Evolutionary conservation across 345 rosid species (phyloP), one percentile per base, ranked within the genome.

Genomic region (Garcia nutans): DNA sequence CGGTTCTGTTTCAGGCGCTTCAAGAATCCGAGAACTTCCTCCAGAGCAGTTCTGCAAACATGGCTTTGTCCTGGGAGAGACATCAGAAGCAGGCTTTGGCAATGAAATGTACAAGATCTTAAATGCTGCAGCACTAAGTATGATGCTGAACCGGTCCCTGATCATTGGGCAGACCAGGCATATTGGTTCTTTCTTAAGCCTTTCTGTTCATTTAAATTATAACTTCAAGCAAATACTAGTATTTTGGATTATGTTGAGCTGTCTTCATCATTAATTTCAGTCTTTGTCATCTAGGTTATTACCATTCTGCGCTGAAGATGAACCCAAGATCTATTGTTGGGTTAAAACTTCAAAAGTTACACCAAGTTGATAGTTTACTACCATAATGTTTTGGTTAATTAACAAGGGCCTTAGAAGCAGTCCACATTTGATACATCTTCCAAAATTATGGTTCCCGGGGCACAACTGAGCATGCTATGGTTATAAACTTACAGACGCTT

Each of bases 81-180:
- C 99, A 65, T 93, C 99, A 0, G 98, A 93, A 85, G 99, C 99
- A 26, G 98, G 99, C 5, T 92, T 96, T 37, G 99, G 99, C 26
- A 96, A 96, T 63, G 99, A 96, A 79, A 93, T 96, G 97, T 93
- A 96, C 83, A 96, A 92, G 97, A 83, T 96, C 74, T 86, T 96
- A 73, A 89, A 93, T 24, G 96, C 83, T 37, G 99, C 93, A n/a
- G 98, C 98, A 1, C 85, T 93, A 75, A 93, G 98, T 69, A 67
- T 96, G 41, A 89, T 96, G 88, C 77, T 96, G 86, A 93, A 93
- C 81, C 95, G 99, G 82, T 96, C 99, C 20, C 85, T 96, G 82
- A 96, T 96, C 83, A 89, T 96, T 85, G 97, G 97, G 85, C 97
- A 96, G 84, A 93, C 98, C 95, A 96, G 99, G 99, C 98, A 96